These are phyloP conservation scores for Tetrahymena borealis DNA, from an alignment of 73 alveolate species.

Conservation along the genomic window DNA sequence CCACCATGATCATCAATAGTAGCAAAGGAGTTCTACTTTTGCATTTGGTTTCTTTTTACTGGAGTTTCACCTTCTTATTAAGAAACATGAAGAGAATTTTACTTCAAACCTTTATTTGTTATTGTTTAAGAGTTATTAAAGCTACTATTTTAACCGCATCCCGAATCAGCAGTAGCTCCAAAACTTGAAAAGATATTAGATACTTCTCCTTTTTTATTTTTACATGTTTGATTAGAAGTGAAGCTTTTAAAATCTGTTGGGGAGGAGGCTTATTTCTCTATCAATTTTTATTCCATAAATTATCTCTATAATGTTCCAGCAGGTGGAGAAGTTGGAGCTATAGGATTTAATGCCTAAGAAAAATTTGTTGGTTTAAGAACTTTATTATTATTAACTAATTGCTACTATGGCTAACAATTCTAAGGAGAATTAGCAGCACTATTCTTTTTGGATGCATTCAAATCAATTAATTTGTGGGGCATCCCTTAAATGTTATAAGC, in stretches of 20 bases:
- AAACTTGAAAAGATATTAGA: background rate
- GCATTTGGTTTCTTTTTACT: background rate
- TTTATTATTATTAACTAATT: background rate
- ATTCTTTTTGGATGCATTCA: background rate
- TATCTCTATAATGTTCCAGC: background rate
- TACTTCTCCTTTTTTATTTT: background rate
- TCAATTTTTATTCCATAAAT: background rate
- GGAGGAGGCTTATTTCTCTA: background rate
- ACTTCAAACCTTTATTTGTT: background rate
- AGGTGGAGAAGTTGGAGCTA: background rate
- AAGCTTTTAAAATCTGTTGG: background rate
- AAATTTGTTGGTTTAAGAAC: background rate
- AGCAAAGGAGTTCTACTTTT: background rate
- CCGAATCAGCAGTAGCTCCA: background rate
- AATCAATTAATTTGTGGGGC: background rate
- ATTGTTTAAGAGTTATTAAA: background rate
- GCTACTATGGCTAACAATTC: background rate
- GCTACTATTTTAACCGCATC: background rate
- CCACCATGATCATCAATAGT: background rate
- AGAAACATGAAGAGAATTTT: background rate
- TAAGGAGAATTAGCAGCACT: background rate
- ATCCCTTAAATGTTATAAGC: background rate
- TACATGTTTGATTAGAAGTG: background rate
- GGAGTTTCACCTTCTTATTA: background rate
- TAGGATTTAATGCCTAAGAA: background rate